These are phyloP conservation scores for Nannochloropsis gaditana DNA, from an alignment of 108 stramenopile species.

Conservation along the genomic window DNA sequence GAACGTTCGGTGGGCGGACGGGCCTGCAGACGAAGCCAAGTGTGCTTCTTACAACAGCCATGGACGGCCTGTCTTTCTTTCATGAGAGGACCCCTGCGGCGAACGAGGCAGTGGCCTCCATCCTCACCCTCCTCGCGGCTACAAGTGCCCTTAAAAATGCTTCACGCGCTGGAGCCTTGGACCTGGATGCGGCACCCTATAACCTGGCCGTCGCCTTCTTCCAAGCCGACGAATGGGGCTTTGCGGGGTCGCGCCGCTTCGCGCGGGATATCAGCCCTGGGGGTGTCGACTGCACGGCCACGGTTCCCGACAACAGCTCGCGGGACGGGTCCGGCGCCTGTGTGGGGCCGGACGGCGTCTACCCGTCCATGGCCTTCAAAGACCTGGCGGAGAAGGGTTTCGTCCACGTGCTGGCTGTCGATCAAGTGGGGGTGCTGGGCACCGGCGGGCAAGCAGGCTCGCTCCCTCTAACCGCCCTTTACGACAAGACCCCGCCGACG, in stretches of 20 bases:
- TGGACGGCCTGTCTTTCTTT: conserved; percentile 11
- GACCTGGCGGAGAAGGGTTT: neutral
- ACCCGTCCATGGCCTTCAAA: neutral
- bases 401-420: neutral
- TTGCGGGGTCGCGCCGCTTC: conserved; percentile 20
- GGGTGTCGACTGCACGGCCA: neutral
- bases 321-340: neutral
- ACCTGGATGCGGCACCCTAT: neutral
- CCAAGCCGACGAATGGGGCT: conserved; percentile 21
- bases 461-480: neutral
- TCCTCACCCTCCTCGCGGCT: conserved; percentile 15
- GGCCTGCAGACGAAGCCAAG: conserved; percentile 13
- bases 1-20: neutral
- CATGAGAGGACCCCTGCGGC: conserved; percentile 18
- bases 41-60: neutral
- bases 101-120: conserved; percentile 14
- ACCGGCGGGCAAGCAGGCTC: neutral
- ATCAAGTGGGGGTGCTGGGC: neutral
- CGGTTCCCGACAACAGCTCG: neutral
- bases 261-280: conserved; percentile 7
- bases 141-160: neutral
- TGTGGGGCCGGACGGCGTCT: neutral
- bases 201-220: neutral
- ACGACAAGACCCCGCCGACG: neutral
- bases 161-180: neutral